Conservation (phyloP, 2,329 filamentous ascomycete genomes). For the Blastomyces percursus region DNA sequence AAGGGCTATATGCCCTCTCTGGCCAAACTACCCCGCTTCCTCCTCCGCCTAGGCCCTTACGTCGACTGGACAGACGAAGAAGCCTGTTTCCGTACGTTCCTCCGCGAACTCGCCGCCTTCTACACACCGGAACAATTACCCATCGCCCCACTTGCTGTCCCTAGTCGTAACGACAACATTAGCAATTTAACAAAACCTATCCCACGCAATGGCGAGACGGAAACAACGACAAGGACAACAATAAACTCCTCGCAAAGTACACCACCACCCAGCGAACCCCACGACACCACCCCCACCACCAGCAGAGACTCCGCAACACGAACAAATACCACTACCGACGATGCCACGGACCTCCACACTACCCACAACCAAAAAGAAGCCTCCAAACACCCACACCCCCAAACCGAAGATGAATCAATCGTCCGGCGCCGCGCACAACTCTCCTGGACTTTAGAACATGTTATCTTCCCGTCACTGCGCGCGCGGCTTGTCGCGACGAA, state of each 20-base stretch:
- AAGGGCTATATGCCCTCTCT: slow-evolving; percentile 82
- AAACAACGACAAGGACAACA: not conserved
- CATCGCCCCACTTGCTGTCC: slow-evolving; percentile 17
- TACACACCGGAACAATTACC: slow-evolving; percentile 79
- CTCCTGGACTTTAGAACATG: slow-evolving; percentile 65
- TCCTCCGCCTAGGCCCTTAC: slow-evolving; percentile 76
- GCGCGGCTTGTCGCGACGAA: slow-evolving; percentile 71
- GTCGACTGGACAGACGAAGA: slow-evolving; percentile 82
- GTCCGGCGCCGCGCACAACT: slow-evolving; percentile 53
- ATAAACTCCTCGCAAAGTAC: not conserved
- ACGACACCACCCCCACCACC: not conserved
- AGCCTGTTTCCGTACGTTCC: slow-evolving; percentile 69
- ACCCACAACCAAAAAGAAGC: too few species aligned
- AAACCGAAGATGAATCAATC: slow-evolving; percentile 32
- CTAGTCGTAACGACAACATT: slow-evolving; percentile 6
- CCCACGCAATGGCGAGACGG: not conserved
- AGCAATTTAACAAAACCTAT: slow-evolving; percentile 4
- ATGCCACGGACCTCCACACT: not conserved
- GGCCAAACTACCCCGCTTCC: slow-evolving; percentile 76
- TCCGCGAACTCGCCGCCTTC: slow-evolving; percentile 78
- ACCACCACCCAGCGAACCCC: not conserved
- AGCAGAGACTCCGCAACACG: not conserved
- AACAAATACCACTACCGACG: not conserved
- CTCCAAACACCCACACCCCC: not conserved
- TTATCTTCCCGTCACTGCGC: slow-evolving; percentile 84